Base-by-base conservation (phyloP, 2,329 filamentous ascomycete genomes). In the Trichoderma koningii region DNA sequence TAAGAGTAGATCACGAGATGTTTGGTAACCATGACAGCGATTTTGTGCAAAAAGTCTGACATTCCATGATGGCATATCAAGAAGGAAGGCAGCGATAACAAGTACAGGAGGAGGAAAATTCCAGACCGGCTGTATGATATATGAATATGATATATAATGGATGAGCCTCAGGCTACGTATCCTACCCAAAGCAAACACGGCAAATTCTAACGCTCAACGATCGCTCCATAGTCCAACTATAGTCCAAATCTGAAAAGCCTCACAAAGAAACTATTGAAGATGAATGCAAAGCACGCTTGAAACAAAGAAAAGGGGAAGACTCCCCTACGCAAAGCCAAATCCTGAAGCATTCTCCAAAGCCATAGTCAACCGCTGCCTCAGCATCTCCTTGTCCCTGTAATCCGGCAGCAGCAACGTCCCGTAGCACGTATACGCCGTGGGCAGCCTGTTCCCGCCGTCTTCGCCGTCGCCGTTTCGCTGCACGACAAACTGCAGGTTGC, bases 381-480 rank as follows among this genome's bases (percentile, higher is more conserved):
- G 74, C 42, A 90, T 85, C 66, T 90, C 87, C 73, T 82, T 86
- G 45, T 85, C 86, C 62, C 79, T 83, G 76, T 98, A 99, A 77
- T 93, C 89, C 1, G 95, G 95, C 67, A 99, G 76, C 69, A 96
- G 78, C 52, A 99, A 78, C 55, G 91, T 93, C 1, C 94, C 92
- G 78, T 97, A 98, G 76, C 95, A 99, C 0, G 95, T 99, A 72
- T 93, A 89, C 67, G 92, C 94, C 5, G 90, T 96, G 3, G 95
- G 95, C 70, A 99, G 72, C 68, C 85, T 84, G 0, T 83, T 84
- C 3, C 74, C 73, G 1, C 80, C 79, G 2, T 78, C 81, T 7
- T 82, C 79, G 69, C 85, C 89, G 63, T 87, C 82, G 17, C 91
- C 87, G 73, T 93, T 92, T 71, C 85, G 87, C 76, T 94, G 90